Evolutionary conservation across 2,329 filamentous ascomycete species (phyloP).

Genomic region (Lasiodiplodia gonubiensis): DNA sequence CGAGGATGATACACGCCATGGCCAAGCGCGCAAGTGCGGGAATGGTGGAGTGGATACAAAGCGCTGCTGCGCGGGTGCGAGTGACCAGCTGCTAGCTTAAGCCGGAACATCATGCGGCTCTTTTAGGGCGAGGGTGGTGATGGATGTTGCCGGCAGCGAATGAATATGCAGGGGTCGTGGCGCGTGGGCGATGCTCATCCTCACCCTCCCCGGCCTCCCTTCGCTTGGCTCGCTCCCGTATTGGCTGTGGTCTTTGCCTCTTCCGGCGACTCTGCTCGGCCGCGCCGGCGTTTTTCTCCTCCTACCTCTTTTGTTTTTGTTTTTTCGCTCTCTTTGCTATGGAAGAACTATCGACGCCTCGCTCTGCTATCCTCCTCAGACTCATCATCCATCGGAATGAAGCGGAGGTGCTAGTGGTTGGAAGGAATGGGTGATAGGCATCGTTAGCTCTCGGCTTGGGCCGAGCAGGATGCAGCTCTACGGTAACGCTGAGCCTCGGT

Average conservation of each 20-base stretch:
- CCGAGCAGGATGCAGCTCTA: neutral
- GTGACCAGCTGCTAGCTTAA: neutral
- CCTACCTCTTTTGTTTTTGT: too few species aligned
- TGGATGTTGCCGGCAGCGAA: neutral
- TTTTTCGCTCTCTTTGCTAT: too few species aligned
- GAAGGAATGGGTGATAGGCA: neutral
- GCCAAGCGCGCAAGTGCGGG: neutral
- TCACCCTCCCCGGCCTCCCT: too few species aligned
- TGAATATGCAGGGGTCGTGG: neutral
- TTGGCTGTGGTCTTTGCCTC: too few species aligned
- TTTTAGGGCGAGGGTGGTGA: neutral
- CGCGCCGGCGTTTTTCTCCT: too few species aligned
- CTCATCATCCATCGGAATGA: neutral
- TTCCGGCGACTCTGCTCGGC: too few species aligned
- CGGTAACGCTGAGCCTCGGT: neutral
- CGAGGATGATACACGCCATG: neutral
- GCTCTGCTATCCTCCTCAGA: too few species aligned
- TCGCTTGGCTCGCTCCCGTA: too few species aligned
- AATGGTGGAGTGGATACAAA: neutral
- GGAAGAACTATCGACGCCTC: too few species aligned
- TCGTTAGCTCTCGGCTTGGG: neutral
- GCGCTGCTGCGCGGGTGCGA: neutral
- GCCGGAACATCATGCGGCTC: slow-evolving; percentile 8
- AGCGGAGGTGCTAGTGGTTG: neutral
- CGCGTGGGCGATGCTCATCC: neutral